phyloP scores from a whole-genome alignment of 2,329 filamentous ascomycete genomes.

The Pseudocercospora fuligena region DNA sequence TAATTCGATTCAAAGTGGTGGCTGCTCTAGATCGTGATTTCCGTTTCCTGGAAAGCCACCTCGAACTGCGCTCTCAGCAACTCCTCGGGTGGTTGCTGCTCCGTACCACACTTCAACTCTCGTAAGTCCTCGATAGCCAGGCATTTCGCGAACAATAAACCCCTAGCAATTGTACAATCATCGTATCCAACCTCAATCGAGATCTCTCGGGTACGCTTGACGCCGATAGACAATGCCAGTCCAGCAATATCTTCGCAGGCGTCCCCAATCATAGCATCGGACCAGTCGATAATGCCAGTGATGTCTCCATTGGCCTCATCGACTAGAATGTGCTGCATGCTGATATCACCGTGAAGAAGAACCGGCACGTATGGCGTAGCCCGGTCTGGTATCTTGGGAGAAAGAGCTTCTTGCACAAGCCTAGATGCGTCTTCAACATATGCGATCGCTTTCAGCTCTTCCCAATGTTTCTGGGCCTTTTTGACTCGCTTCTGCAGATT shows the following conservation, averaged over 20 bases:
- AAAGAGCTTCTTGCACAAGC: not conserved
- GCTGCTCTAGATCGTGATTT: too few relatives aligned
- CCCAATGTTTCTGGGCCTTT: conserved; percentile 6
- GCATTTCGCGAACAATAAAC: conserved; percentile 9
- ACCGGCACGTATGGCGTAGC: not conserved
- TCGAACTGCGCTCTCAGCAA: not conserved
- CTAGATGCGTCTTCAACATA: not conserved
- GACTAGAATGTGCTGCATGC: conserved; percentile 12
- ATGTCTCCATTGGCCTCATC: not conserved
- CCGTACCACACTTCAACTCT: conserved; percentile 1
- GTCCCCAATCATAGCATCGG: conserved; percentile 13
- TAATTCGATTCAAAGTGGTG: too few relatives aligned
- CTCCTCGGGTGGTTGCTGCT: conserved; percentile 10
- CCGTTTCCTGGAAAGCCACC: not conserved
- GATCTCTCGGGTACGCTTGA: not conserved
- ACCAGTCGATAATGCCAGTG: conserved; percentile 14
- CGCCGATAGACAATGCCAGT: conserved; percentile 3
- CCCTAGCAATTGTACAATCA: not conserved
- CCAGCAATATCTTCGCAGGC: conserved; percentile 15
- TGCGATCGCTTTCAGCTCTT: conserved; percentile 8
- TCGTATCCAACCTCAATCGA: not conserved
- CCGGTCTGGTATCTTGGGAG: not conserved
- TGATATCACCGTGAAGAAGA: conserved; percentile 11
- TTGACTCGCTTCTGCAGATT: conserved; percentile 4
- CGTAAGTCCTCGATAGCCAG: conserved; percentile 10